These are phyloP conservation scores for Phoma sp. DNA, from an alignment of 2,329 filamentous ascomycete species.

Conservation along the genomic window DNA sequence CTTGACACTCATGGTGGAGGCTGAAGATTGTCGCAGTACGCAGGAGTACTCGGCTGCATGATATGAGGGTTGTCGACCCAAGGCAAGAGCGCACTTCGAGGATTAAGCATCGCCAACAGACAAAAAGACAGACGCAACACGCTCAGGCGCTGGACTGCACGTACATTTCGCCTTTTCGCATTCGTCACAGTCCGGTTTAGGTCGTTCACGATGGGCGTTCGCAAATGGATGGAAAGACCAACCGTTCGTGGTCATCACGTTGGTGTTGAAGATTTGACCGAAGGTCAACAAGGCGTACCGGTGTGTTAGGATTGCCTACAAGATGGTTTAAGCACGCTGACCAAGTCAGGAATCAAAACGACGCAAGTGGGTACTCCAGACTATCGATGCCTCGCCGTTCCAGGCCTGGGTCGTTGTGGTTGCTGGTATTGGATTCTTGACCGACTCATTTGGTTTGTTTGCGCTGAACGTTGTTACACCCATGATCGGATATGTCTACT, in stretches of 20 bases:
- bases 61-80: not conserved
- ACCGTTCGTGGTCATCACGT: constrained; percentile 33
- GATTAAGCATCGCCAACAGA: not conserved
- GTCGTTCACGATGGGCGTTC: constrained; percentile 31
- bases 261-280: constrained; percentile 42
- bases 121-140: not conserved
- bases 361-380: constrained; percentile 43
- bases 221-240: constrained; percentile 42
- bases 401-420: constrained; percentile 49
- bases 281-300: constrained; percentile 41
- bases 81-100: not conserved
- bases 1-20: constrained; percentile 21
- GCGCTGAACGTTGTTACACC: constrained; percentile 51
- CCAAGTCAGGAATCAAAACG: constrained; percentile 32
- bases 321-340: constrained; percentile 6
- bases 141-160: not conserved
- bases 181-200: too few species aligned
- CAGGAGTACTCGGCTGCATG: not conserved
- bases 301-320: constrained; percentile 21
- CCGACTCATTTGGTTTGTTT: constrained; percentile 51
- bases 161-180: too few species aligned
- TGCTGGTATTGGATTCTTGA: constrained; percentile 52
- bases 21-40: constrained; percentile 17
- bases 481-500: constrained; percentile 51
- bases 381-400: constrained; percentile 44